Evolutionary conservation across 2,329 filamentous ascomycete genomes (phyloP), one percentile per base, ranked within the genome.

Genomic region (Calcarisporium arbuscula): DNA sequence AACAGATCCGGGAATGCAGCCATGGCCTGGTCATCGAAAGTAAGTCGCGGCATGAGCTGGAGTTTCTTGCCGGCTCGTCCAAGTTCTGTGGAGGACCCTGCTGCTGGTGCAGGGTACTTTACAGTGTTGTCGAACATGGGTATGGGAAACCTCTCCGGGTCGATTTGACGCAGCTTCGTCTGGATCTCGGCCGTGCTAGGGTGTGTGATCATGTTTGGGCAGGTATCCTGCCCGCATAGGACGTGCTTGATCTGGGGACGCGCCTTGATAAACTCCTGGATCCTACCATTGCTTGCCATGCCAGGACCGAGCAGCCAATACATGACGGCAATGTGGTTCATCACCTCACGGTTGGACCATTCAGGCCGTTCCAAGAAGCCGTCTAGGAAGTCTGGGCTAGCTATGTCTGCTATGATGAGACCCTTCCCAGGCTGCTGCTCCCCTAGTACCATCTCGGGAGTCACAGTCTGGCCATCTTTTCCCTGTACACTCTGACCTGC

Each of bases 361-460:
- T 95, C 90, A 4, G 79, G 70, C 20, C 86, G 74, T 22, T 67
- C 64, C 28, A 94, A 49, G 34, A 95, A 69, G 6, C 72, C 60
- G 10, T 81, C 75, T 18, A 96, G 63, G 49, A 92, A 89, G 7
- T 78, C 74, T 1, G 56, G 42, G 11, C 80, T 74, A 2, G 87
- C 85, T 7, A 98, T 57, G 47, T 96, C 89, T 26, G 94, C 66
- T 7, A 98, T 68, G 8, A 85, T 82, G 43, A 95, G 69, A 3
- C 86, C 89, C 36, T 70, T 74, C 9, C 88, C 88, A 6, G 73
- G 68, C 36, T 78, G 70, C 4, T 70, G 61, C 9, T 79, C 66
- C 2, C 74, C 86, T 33, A 98, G 53, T 2, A 96, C 88, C 81
- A 94, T 92, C 0, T 92, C 84, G 2, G 90, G 82, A 0, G 82